Conservation (phyloP, 371 early-diverging fungal species). For the Zancudomyces culisetae region DNA sequence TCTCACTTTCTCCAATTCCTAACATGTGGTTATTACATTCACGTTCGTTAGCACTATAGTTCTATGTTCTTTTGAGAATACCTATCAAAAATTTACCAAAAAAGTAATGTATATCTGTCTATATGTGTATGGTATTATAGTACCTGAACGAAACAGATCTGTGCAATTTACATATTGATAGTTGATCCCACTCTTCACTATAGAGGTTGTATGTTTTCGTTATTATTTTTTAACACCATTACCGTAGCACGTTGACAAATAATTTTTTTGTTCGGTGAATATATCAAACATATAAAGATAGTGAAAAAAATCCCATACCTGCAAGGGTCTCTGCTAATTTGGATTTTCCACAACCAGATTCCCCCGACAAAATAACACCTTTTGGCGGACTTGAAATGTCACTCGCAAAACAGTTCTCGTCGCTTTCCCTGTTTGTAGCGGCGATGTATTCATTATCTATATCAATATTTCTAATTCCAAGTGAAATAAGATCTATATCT, state of each 20-base stretch:
- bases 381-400: too few species aligned
- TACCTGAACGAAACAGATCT: slow-evolving; percentile 48
- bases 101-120: neutral
- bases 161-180: slow-evolving; percentile 40
- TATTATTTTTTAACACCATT: too few species aligned
- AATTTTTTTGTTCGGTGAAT: neutral
- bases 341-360: slow-evolving; percentile 21
- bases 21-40: neutral
- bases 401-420: neutral
- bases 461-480: too few species aligned
- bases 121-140: neutral
- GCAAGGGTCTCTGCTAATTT: slow-evolving; percentile 8
- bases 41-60: neutral
- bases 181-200: slow-evolving; percentile 29
- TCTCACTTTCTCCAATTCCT: slow-evolving; percentile 21
- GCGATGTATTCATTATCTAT: too few species aligned
- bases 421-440: too few species aligned
- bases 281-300: neutral
- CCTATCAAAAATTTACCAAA: too few species aligned
- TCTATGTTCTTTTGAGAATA: too few species aligned
- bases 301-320: neutral
- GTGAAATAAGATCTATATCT: too few species aligned
- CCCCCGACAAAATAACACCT: slow-evolving; percentile 18
- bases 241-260: neutral
- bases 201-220: slow-evolving; percentile 1